Evolutionary conservation across 106 monocot species (phyloP).

Genomic region (Narthecium ossifragum): DNA sequence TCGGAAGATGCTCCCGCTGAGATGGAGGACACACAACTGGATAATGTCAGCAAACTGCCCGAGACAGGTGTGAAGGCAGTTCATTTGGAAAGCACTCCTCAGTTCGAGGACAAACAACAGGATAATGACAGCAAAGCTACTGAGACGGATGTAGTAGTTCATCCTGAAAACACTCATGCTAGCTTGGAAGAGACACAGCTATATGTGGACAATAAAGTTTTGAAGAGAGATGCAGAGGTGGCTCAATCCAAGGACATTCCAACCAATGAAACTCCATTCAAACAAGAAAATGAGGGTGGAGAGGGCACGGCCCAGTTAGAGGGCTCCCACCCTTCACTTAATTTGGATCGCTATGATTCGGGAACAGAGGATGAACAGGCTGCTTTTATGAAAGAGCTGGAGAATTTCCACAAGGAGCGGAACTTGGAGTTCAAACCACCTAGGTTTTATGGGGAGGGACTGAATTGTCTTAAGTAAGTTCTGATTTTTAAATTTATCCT

Average conservation of each 20-base stretch:
- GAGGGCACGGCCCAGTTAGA: neutral
- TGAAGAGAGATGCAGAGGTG: too few species aligned
- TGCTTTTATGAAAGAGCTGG: conserved; percentile 87
- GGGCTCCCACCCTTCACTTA: conserved; percentile 20
- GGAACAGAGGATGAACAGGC: conserved; percentile 86
- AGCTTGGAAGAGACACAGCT: too few species aligned
- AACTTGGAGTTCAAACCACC: conserved; percentile 90
- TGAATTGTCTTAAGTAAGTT: conserved; percentile 95
- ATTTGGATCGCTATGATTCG: conserved; percentile 71
- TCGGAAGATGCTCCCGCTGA: neutral
- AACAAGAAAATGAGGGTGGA: conserved; percentile 5
- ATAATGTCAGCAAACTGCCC: too few species aligned
- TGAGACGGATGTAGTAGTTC: too few species aligned
- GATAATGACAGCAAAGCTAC: too few species aligned
- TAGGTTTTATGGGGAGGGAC: conserved; percentile 87
- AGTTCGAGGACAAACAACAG: too few species aligned
- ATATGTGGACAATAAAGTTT: too few species aligned
- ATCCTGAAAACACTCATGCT: neutral
- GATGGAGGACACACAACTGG: too few species aligned
- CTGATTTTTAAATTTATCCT: neutral
- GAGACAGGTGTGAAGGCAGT: too few species aligned
- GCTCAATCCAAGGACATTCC: too few species aligned
- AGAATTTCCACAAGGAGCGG: conserved; percentile 73
- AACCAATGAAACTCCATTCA: neutral
- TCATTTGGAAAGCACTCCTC: too few species aligned